Evolutionary conservation across 495 filamentous ascomycete species (phyloP).

Genomic region (Talaromyces proteolyticus): DNA sequence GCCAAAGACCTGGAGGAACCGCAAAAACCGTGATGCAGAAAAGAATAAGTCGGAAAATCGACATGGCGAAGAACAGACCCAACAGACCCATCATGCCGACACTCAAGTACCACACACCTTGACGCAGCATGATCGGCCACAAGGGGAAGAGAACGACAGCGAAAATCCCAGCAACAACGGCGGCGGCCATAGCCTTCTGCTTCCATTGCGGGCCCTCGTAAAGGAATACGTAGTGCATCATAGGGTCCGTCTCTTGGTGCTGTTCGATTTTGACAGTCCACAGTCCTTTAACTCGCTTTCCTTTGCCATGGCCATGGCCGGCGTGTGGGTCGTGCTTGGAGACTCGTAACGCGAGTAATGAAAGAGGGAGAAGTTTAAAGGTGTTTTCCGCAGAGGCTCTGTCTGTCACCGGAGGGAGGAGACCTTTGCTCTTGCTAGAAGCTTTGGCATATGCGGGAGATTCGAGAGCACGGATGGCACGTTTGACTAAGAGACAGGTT

Average conservation of each 20-base stretch:
- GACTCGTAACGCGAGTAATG: conserved; percentile 90
- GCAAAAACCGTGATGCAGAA: conserved; percentile 89
- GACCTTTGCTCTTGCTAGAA: conserved; percentile 72
- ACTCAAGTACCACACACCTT: conserved; percentile 96
- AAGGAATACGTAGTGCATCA: conserved; percentile 94
- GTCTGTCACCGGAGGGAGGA: conserved; percentile 82
- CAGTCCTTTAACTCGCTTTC: conserved; percentile 87
- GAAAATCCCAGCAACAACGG: conserved; percentile 76
- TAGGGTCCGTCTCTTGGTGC: conserved; percentile 86
- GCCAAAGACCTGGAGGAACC: conserved; percentile 83
- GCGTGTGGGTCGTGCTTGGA: conserved; percentile 69
- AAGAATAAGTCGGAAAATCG: conserved; percentile 91
- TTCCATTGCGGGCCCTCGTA: conserved; percentile 94
- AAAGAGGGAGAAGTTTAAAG: conserved; percentile 93
- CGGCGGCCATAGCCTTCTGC: conserved; percentile 82
- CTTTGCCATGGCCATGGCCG: conserved; percentile 71
- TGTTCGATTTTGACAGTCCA: conserved; percentile 97
- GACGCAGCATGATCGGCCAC: conserved; percentile 86
- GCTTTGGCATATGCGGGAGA: conserved; percentile 85
- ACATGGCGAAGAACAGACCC: conserved; percentile 95
- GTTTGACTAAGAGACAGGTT: conserved; percentile 65
- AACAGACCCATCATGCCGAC: conserved; percentile 91
- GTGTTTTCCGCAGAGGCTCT: conserved; percentile 80
- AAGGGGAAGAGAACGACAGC: conserved; percentile 91
- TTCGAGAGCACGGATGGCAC: conserved; percentile 87